phyloP scores from a whole-genome alignment of 495 filamentous ascomycete genomes.

The Opeltia flavorubescens region DNA sequence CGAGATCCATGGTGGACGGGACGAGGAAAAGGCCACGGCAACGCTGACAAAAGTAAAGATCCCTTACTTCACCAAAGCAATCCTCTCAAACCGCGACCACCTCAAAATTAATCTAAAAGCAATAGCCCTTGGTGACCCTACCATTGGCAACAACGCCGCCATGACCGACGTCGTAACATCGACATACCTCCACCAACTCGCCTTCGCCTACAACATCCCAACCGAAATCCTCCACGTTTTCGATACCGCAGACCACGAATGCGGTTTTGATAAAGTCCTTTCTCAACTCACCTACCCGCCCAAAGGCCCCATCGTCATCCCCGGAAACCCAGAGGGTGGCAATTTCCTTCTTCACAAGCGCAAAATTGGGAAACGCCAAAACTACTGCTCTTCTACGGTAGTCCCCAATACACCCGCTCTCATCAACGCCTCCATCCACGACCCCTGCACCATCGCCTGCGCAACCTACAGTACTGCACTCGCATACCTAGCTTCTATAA shows the following conservation, averaged over 20 bases:
- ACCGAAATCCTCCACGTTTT: slow-evolving; percentile 21
- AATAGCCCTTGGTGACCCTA: slow-evolving; percentile 24
- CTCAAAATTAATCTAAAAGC: slow-evolving; percentile 23
- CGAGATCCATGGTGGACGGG: not conserved
- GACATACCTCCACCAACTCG: slow-evolving; percentile 18
- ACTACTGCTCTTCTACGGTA: slow-evolving; percentile 16
- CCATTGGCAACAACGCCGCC: slow-evolving; percentile 23
- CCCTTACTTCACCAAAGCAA: slow-evolving; percentile 25
- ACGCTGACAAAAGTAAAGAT: slow-evolving; percentile 11
- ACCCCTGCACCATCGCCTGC: slow-evolving; percentile 27
- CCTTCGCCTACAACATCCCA: slow-evolving; percentile 14
- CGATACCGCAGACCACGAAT: slow-evolving; percentile 18
- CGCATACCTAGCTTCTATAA: slow-evolving; percentile 15
- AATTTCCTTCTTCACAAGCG: slow-evolving; percentile 18
- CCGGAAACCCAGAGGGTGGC: slow-evolving; percentile 23
- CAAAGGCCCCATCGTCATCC: slow-evolving; percentile 20
- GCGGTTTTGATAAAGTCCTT: slow-evolving; percentile 23
- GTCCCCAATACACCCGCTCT: slow-evolving; percentile 14
- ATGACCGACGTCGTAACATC: slow-evolving; percentile 20
- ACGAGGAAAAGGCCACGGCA: not conserved
- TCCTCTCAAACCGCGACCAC: slow-evolving; percentile 19
- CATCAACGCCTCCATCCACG: slow-evolving; percentile 22
- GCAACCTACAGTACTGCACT: slow-evolving; percentile 26
- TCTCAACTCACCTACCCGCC: slow-evolving; percentile 23
- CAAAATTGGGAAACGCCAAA: slow-evolving; percentile 3